Evolutionary conservation across 768 basidiomycete species (phyloP).

Genomic region (Russula lepida): DNA sequence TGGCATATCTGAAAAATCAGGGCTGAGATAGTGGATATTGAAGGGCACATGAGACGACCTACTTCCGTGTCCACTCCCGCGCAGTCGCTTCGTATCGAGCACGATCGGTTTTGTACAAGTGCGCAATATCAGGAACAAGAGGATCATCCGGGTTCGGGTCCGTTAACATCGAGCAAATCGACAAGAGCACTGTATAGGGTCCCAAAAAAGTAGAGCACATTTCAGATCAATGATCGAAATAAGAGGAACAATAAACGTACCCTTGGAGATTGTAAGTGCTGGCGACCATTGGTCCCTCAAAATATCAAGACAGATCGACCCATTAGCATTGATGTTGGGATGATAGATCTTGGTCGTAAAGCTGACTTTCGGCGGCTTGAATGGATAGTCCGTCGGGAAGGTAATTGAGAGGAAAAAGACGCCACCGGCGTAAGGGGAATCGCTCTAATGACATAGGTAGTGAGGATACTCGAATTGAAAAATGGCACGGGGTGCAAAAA

Average conservation of each 20-base stretch:
- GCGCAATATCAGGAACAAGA: constrained; percentile 96
- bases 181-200: constrained; percentile 66
- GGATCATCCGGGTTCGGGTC: constrained; percentile 99
- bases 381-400: constrained; percentile 97
- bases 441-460: constrained; percentile 49
- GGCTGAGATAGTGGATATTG: neutral
- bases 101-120: constrained; percentile 98
- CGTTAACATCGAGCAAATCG: constrained; percentile 98
- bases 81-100: constrained; percentile 96
- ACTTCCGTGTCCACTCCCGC: constrained; percentile 99
- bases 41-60: constrained; percentile 26
- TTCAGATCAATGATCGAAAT: neutral
- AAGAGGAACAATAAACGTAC: constrained; percentile 34
- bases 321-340: constrained; percentile 99
- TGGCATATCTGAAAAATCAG: constrained; percentile 19
- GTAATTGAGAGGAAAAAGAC: constrained; percentile 96
- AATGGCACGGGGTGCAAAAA: neutral
- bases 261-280: constrained; percentile 97
- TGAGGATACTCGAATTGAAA: constrained; percentile 22
- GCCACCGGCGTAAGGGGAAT: constrained; percentile 97
- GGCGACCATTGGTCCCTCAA: constrained; percentile 99
- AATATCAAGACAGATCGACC: constrained; percentile 97
- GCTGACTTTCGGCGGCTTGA: constrained; percentile 98
- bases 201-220: neutral
- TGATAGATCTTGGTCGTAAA: constrained; percentile 99